These are phyloP conservation scores for Larix sibirica DNA, from an alignment of 83 land plant genomes.

Conservation along the genomic window DNA sequence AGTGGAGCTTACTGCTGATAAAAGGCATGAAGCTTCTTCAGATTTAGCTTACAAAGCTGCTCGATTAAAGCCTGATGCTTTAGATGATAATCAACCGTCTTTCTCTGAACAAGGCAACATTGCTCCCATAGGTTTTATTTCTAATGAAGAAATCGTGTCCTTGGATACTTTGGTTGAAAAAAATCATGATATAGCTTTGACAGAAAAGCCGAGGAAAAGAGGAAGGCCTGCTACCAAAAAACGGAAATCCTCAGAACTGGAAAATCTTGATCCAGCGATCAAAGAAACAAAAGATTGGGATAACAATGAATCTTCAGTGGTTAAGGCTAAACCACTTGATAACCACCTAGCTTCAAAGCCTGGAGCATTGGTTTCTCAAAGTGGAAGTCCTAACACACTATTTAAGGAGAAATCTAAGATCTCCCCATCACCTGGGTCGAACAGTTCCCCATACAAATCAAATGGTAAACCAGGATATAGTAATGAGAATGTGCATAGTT, in stretches of 20 bases:
- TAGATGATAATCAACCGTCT: background rate
- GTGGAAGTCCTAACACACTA: constrained; percentile 2
- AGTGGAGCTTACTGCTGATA: background rate
- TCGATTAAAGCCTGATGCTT: constrained; percentile 4
- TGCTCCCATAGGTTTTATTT: background rate
- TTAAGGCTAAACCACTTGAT: background rate
- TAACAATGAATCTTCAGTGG: background rate
- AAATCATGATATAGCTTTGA: background rate
- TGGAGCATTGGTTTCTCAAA: background rate
- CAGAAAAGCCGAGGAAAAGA: background rate
- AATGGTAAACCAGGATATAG: background rate
- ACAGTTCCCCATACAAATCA: background rate
- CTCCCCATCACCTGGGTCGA: background rate
- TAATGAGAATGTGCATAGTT: background rate
- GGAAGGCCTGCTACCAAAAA: constrained; percentile 9
- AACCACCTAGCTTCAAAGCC: background rate
- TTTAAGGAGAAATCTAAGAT: background rate
- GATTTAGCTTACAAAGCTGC: background rate
- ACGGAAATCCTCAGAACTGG: background rate
- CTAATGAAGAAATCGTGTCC: background rate
- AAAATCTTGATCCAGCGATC: background rate
- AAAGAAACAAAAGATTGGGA: background rate
- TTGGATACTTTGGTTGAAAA: background rate
- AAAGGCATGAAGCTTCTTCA: background rate
- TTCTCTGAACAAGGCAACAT: background rate